These are phyloP conservation scores for Trichaptum fuscoviolaceum DNA, from an alignment of 768 basidiomycete genomes.

Conservation along the genomic window DNA sequence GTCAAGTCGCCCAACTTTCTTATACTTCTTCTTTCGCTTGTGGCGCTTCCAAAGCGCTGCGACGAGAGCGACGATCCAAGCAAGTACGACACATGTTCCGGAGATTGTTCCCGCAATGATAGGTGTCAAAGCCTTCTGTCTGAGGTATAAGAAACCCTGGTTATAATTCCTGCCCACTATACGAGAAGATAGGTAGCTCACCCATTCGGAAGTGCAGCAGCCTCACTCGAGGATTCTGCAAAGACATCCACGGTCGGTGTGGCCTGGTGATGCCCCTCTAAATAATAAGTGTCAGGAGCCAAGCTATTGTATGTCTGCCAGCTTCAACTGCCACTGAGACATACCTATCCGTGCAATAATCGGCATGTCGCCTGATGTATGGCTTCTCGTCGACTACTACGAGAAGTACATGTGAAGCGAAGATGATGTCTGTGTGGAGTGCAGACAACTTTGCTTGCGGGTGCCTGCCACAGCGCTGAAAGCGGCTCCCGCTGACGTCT, in stretches of 20 bases:
- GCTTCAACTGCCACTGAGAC: background rate
- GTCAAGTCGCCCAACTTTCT: background rate
- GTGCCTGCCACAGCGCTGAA: background rate
- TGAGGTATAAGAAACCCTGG: conserved; percentile 16
- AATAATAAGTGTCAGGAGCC: background rate
- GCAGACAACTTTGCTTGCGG: background rate
- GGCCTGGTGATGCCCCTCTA: background rate
- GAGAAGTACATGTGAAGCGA: background rate
- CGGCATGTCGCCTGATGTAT: background rate
- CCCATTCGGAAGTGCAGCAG: conserved; percentile 3
- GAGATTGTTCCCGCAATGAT: conserved; percentile 57
- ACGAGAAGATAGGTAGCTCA: background rate
- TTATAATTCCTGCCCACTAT: background rate
- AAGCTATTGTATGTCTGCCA: no score
- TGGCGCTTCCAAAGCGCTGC: background rate
- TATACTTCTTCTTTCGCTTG: conserved; percentile 2
- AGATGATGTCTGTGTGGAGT: background rate
- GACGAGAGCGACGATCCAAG: conserved; percentile 15
- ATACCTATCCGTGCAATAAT: background rate
- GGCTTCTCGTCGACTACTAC: background rate
- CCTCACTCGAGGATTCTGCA: background rate
- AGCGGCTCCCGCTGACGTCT: background rate
- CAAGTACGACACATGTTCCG: conserved; percentile 44
- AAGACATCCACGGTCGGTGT: background rate
- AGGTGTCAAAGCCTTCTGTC: conserved; percentile 52